Evolutionary conservation across 2,329 filamentous ascomycete genomes (phyloP), one percentile per base, ranked within the genome.

Genomic region (Claviceps purpurea): DNA sequence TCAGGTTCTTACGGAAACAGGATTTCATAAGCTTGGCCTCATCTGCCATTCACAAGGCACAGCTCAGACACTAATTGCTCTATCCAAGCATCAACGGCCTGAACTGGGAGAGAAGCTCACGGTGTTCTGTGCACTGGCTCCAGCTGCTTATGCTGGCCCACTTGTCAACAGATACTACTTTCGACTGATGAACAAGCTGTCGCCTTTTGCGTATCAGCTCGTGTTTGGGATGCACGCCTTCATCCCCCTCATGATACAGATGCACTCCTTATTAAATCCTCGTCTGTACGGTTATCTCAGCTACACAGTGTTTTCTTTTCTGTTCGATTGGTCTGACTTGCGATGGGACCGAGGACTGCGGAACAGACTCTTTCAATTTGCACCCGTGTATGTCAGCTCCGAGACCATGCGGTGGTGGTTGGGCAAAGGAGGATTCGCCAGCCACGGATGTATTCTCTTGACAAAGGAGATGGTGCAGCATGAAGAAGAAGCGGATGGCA

Each of bases 361-460:
- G 54, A 72, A 88, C 62, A 82, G 91, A 43, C 85, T 94, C 77
- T 96, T 97, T 65, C 88, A 93, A 61, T 96, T 95, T 58, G 82
- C 89, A 0, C 91, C 91, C 1, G 88, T 95, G 0, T 95, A 94
- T 61, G 88, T 96, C 49, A 89, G 84, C 59, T 79, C 88, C 1
- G 89, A 96, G 69, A 85, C 82, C 54, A 95, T 96, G 88, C 77
- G 88, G 5, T 97, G 91, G 91, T 96, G 91, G 91, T 76, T 96
- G 0, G 91, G 90, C 0, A 73, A 84, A 4, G 88, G 93, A 60
- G 89, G 89, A 59, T 96, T 95, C 61, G 73, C 74, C 2, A 66
- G 65, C 59, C 88, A 95, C 61, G 88, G 87, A 64, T 96, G 90
- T 62, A 94, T 96, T 50, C 72, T 96, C 6, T 78, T 87, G 1